Conservation (phyloP, 768 basidiomycete species). For the Mycena epipterygia region DNA sequence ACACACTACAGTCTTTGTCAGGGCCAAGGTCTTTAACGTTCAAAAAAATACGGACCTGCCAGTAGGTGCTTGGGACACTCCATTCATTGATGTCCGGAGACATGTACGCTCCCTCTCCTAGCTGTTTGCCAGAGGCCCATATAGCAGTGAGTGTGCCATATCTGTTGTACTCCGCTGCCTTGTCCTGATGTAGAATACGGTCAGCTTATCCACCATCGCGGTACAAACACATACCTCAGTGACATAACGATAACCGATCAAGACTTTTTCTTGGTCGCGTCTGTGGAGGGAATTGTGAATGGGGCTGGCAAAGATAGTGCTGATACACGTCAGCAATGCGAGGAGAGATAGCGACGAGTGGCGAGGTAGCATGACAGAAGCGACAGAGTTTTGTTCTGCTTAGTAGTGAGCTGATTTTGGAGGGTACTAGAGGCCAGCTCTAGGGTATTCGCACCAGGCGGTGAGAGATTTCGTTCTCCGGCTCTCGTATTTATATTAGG, state of each 20-base stretch:
- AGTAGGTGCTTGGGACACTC: not conserved
- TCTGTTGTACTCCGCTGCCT: not conserved
- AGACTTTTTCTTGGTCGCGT: not conserved
- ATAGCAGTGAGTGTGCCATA: not conserved
- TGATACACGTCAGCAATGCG: no score
- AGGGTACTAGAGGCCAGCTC: no score
- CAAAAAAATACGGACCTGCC: no score
- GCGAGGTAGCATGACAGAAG: not conserved
- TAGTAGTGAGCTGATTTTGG: not conserved
- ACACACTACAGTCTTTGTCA: not conserved
- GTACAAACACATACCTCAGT: not conserved
- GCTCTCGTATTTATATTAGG: not conserved
- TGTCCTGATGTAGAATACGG: not conserved
- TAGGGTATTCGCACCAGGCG: constrained; percentile 4
- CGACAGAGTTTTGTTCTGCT: not conserved
- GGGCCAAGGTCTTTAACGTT: not conserved
- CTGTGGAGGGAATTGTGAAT: not conserved
- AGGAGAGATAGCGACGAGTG: no score
- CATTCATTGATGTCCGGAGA: not conserved
- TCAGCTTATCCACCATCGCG: not conserved
- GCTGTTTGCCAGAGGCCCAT: not conserved
- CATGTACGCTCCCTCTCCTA: not conserved
- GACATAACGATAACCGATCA: not conserved
- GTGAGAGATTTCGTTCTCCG: no score
- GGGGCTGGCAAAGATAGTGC: not conserved